Evolutionary conservation across 441 rosid genomes (phyloP), one percentile per base, ranked within the genome.

Genomic region (Populus hybrid): DNA sequence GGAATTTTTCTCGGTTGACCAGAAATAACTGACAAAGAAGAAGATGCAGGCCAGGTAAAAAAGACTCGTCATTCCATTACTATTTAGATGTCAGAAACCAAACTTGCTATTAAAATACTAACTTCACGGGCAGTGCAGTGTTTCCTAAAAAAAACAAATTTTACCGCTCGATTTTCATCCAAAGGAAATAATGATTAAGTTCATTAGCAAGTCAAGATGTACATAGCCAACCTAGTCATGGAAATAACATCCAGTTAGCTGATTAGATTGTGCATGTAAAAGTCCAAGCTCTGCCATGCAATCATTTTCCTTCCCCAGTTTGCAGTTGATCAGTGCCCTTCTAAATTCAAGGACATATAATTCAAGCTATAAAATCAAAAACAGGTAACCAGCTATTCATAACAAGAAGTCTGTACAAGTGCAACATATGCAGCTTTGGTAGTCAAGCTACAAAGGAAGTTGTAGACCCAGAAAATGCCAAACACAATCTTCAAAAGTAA

Each of bases 1-100:
- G 90, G 75, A 95, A 95, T 81, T 89, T 92, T 84, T 87, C 90
- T 50, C 81, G 91, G 70, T 81, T 86, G 63, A 86, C 90, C 82
- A 89, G 57, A 74, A 83, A 84, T 69, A 93, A 68, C 97, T 95
- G 85, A 75, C 23, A 76, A 46, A 77, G 64, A 72, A 73, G 72
- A 67, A 69, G 11, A 35, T 24, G 54, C n/a, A 24, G 81, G 69
- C 26, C 23, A 82, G 67, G 2, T 67, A 67, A 65, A 50, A 11
- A 77, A 8, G 20, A 28, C 12, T 30, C 63, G 20, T 69, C 34
- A 38, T 23, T 74, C 21, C 1, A 42, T 23, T 35, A 36, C 12
- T 9, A 2, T 63, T 23, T 3, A 65, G 68, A 71, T 28, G 32
- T 21, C 61, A 20, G 10, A 70, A 16, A 21, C 26, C 21, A 35